phyloP scores from a whole-genome alignment of 2,329 filamentous ascomycete species.

The Aureobasidium sp. region DNA sequence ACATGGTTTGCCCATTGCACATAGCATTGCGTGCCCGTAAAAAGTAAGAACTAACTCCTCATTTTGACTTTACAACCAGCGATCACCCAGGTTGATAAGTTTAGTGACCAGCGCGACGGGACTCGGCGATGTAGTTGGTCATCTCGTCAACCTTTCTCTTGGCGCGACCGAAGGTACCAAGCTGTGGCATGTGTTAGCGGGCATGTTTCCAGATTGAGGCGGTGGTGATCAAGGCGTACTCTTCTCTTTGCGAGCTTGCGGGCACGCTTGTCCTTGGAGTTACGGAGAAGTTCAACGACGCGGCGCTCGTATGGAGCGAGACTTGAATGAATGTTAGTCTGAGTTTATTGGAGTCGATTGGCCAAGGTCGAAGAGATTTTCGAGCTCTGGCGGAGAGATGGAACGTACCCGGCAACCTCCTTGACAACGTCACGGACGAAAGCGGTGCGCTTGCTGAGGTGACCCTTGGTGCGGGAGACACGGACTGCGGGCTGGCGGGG shows the following conservation, averaged over 20 bases:
- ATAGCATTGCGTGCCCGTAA: conserved; percentile 9
- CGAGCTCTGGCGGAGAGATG: conserved; percentile 2
- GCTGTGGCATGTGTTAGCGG: conserved; percentile 41
- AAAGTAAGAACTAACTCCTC: conserved; percentile 11
- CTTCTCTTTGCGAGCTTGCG: conserved; percentile 99
- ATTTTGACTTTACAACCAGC: conserved; percentile 11
- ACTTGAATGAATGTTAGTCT: conserved; percentile 19
- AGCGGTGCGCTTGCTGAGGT: conserved; percentile 90
- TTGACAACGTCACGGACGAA: conserved; percentile 97
- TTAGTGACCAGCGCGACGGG: conserved; percentile 70
- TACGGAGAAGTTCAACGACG: conserved; percentile 97
- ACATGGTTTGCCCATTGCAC: conserved; percentile 2
- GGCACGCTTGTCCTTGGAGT: conserved; percentile 99
- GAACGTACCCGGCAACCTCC: conserved; percentile 86
- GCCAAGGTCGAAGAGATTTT: not conserved
- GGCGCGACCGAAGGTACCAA: conserved; percentile 96
- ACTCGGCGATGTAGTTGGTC: conserved; percentile 94
- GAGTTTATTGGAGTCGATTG: conserved; percentile 14
- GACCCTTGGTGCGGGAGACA: conserved; percentile 73
- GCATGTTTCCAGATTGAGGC: conserved; percentile 16
- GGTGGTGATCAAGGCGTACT: conserved; percentile 47
- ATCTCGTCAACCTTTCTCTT: conserved; percentile 99
- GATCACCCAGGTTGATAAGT: conserved; percentile 8
- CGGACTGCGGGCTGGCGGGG: conserved; percentile 40
- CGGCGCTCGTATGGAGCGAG: conserved; percentile 72